These are phyloP conservation scores for Penicillium herquei DNA, from an alignment of 495 filamentous ascomycete genomes.

Conservation along the genomic window DNA sequence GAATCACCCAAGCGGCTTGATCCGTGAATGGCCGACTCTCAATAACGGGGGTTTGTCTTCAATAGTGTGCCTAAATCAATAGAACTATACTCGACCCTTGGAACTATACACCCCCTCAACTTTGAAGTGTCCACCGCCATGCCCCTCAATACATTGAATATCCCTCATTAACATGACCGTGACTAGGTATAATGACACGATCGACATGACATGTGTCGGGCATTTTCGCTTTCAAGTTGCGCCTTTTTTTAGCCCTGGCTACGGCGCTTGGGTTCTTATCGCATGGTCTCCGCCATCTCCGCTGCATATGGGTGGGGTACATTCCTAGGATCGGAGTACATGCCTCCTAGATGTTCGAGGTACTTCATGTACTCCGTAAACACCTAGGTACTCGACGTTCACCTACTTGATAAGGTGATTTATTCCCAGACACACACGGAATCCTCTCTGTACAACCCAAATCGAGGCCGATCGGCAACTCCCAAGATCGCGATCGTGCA, in stretches of 20 bases:
- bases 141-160: too few species aligned
- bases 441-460: slow-evolving; percentile 7
- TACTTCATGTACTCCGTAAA: neutral
- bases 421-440: neutral
- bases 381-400: too few species aligned
- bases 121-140: too few species aligned
- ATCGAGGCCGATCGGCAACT: slow-evolving; percentile 21
- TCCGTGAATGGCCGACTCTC: slow-evolving; percentile 1
- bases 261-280: neutral
- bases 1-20: neutral
- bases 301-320: slow-evolving; percentile 23
- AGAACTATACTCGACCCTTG: neutral
- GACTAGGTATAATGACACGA: neutral
- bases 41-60: too few species aligned
- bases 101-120: neutral
- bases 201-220: neutral
- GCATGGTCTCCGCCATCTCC: slow-evolving; percentile 23
- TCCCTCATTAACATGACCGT: too few species aligned
- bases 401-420: too few species aligned
- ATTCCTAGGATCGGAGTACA: slow-evolving; percentile 3
- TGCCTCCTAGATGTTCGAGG: slow-evolving; percentile 1
- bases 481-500: slow-evolving; percentile 21
- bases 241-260: neutral
- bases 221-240: neutral
- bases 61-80: too few species aligned